Percentiles rank a stretch among this genome's conserved stretches.
phyloP scores from a whole-genome alignment of 192 early-diverging fungal species.

The Chytriomyces sp. region DNA sequence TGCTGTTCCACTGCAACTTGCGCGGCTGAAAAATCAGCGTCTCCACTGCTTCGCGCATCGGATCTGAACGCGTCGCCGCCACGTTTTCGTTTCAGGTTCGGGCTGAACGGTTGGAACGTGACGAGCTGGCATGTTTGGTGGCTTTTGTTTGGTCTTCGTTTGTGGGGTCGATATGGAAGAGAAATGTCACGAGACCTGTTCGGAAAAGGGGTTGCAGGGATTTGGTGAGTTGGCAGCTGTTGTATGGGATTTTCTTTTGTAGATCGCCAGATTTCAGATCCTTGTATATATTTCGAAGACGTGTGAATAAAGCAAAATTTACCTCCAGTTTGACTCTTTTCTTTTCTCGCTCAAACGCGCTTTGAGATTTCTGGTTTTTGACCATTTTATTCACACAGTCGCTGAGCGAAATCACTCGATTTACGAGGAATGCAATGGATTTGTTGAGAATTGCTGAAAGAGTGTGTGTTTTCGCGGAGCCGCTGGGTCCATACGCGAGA shows the following conservation, averaged over 20 bases:
- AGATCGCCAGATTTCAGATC: not conserved
- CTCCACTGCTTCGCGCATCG: not conserved
- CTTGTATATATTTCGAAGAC: not conserved
- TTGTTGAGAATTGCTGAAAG: constrained; percentile 21
- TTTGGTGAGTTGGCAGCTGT: constrained; percentile 32
- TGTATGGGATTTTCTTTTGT: constrained; percentile 11
- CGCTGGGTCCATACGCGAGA: constrained; percentile 37
- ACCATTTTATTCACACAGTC: constrained; percentile 35
- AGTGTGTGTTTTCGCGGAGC: constrained; percentile 33
- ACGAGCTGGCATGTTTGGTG: constrained; percentile 27
- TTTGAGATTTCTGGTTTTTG: constrained; percentile 19
- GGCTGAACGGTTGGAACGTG: constrained; percentile 12
- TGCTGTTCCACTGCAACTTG: not conserved
- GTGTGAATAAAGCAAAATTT: not conserved
- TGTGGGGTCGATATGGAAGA: constrained; percentile 31
- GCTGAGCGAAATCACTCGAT: not conserved
- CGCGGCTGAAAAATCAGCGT: not conserved
- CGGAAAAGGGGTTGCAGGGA: constrained; percentile 23
- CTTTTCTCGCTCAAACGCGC: not conserved
- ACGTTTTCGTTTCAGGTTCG: not conserved
- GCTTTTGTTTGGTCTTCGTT: constrained; percentile 37
- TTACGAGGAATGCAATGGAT: constrained; percentile 18
- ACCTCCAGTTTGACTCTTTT: not conserved
- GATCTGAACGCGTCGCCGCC: not conserved
- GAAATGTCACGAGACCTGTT: constrained; percentile 23